Percentiles rank a stretch among this genome's conserved stretches.
phyloP scores from a whole-genome alignment of 148 eudicot genomes.

The Linanthus parryae region DNA sequence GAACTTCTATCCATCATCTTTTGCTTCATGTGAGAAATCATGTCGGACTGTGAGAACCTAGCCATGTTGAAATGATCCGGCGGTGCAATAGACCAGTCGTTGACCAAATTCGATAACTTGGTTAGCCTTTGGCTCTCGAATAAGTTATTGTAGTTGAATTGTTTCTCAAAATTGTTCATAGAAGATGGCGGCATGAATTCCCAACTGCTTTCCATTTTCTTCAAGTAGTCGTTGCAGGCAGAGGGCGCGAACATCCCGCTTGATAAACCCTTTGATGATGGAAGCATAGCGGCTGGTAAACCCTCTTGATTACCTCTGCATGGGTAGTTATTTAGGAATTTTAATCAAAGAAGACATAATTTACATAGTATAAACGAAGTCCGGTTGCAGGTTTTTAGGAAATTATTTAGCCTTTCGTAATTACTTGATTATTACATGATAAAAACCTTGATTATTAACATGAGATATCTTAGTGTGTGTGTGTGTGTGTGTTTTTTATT shows the following conservation, averaged over 20 bases:
- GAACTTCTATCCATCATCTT: neutral
- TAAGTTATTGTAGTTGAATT: neutral
- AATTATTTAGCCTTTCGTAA: too few relatives aligned
- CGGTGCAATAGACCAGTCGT: slow-evolving; percentile 16
- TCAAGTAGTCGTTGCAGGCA: slow-evolving; percentile 18
- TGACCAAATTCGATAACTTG: slow-evolving; percentile 12
- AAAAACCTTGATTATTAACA: too few relatives aligned
- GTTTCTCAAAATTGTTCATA: slow-evolving; percentile 10
- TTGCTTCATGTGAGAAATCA: slow-evolving; percentile 2
- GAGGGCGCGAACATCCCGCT: slow-evolving; percentile 16
- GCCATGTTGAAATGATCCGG: neutral
- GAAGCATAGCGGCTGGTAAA: too few relatives aligned
- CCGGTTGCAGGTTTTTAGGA: too few relatives aligned
- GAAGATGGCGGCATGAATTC: slow-evolving; percentile 13
- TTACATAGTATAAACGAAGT: too few relatives aligned
- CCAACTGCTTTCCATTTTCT: slow-evolving; percentile 27
- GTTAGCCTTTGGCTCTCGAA: slow-evolving; percentile 14
- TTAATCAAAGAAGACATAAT: too few relatives aligned
- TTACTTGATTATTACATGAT: too few relatives aligned
- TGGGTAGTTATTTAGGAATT: too few relatives aligned
- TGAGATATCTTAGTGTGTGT: too few relatives aligned
- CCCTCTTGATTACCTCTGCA: too few relatives aligned
- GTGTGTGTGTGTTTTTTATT: too few relatives aligned
- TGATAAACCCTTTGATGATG: slow-evolving; percentile 7
- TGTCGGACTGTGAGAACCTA: neutral